Conservation (phyloP, 352 stramenopile species). For the Phytophthora litchii region DNA sequence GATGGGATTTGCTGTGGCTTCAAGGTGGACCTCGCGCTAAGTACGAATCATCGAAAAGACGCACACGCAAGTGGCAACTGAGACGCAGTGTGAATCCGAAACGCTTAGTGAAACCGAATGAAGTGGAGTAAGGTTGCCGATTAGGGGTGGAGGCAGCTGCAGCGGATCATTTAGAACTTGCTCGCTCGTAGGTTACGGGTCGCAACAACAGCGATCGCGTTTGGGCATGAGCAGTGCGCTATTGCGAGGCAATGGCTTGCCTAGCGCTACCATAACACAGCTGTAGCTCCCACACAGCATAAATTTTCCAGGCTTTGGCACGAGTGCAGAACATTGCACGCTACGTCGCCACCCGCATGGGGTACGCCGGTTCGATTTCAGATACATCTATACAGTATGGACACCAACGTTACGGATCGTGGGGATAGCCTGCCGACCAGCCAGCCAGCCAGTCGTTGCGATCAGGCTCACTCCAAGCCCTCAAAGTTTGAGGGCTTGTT, state of each 20-base stretch:
- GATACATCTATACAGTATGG: background rate
- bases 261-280: too few species aligned
- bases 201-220: too few species aligned
- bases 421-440: background rate
- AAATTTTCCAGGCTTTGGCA: too few species aligned
- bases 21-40: slow-evolving; percentile 40
- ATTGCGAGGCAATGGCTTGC: too few species aligned
- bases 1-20: slow-evolving; percentile 35
- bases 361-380: background rate
- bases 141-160: slow-evolving; percentile 18
- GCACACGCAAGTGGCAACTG: slow-evolving; percentile 26
- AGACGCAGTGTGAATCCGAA: slow-evolving; percentile 22
- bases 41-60: slow-evolving; percentile 27
- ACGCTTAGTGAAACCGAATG: slow-evolving; percentile 19
- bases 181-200: too few species aligned
- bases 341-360: too few species aligned
- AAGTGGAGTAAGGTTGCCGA: slow-evolving; percentile 18
- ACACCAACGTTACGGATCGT: background rate
- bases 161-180: slow-evolving; percentile 9
- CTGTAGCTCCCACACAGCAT: too few species aligned
- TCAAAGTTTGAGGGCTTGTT: background rate
- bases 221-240: too few species aligned
- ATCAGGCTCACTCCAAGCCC: background rate
- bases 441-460: background rate
- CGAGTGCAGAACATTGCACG: too few species aligned